Percentiles rank a stretch among this genome's conserved stretches.
Conservation (phyloP, 2,329 filamentous ascomycete species). For the Talaromyces piceae region DNA sequence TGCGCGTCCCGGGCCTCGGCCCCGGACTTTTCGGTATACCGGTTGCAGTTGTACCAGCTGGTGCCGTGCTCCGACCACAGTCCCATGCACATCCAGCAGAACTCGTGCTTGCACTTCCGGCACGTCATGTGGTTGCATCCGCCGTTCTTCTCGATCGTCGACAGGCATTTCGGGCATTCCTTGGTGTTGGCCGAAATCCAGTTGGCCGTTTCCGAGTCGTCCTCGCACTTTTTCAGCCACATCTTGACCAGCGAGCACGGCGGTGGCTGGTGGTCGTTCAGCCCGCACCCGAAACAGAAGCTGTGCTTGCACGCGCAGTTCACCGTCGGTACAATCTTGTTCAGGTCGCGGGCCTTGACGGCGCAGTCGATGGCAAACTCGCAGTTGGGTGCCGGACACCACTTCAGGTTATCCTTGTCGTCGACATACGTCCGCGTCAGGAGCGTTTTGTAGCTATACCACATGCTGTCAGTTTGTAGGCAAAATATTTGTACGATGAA, state of each 20-base stretch:
- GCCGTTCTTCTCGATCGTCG: slow-evolving; percentile 98
- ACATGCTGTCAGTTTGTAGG: slow-evolving; percentile 13
- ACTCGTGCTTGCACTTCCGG: slow-evolving; percentile 89
- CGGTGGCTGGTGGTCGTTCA: slow-evolving; percentile 85
- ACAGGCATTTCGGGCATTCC: slow-evolving; percentile 91
- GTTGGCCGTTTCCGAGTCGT: slow-evolving; percentile 96
- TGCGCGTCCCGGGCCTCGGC: slow-evolving; percentile 85
- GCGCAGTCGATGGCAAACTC: slow-evolving; percentile 83
- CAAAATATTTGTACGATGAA: not conserved
- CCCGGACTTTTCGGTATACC: slow-evolving; percentile 93
- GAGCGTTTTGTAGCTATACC: slow-evolving; percentile 72
- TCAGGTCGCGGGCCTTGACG: slow-evolving; percentile 80
- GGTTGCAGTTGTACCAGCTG: slow-evolving; percentile 99
- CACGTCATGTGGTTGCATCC: slow-evolving; percentile 99
- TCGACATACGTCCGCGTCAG: slow-evolving; percentile 94
- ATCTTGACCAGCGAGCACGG: slow-evolving; percentile 86
- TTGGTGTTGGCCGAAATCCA: slow-evolving; percentile 99
- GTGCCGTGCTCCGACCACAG: slow-evolving; percentile 97
- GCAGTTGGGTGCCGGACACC: slow-evolving; percentile 98
- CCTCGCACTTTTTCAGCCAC: slow-evolving; percentile 97
- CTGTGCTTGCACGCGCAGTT: slow-evolving; percentile 73
- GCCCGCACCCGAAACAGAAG: slow-evolving; percentile 92
- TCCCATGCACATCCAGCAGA: slow-evolving; percentile 99
- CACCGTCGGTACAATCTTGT: slow-evolving; percentile 81
- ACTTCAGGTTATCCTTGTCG: slow-evolving; percentile 90